Evolutionary conservation across 192 early-diverging fungal genomes (phyloP), one percentile per base, ranked within the genome.

Genomic region (Chytriomyces confervae): DNA sequence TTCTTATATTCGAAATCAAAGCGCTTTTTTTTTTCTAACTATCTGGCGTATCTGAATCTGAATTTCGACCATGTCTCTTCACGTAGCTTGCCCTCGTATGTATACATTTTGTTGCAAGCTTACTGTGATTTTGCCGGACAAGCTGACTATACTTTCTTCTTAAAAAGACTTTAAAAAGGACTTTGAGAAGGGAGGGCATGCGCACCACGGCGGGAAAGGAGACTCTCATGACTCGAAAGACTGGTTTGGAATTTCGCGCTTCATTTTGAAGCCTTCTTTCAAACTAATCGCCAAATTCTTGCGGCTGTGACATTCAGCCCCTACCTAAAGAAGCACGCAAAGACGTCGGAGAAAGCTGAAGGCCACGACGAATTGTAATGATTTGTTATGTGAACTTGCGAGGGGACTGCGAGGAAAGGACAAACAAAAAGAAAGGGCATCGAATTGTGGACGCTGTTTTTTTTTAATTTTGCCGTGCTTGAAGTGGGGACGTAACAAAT

Each of bases 81-180:
- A 3, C n/a, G 27, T 65, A 65, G 64, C 29, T 36, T 36, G 29
- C 44, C 66, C 66, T 9, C 66, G 66, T 69, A 45, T 36, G 29
- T 36, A 36, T 36, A 36, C 29, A 69, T 5, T 43, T 65, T 16
- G n/a, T 27, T 65, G 11, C 5, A 20, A 71, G n/a, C n/a, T n/a
- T n/a, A n/a, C n/a, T n/a, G 29, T 36, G 29, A 36, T 36, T 36
- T 0, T 36, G 1, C 29, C 29, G 0, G 29, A 36, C n/a, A n/a
- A 36, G 29, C 29, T 36, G 29, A 36, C n/a, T n/a, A n/a, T n/a
- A n/a, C n/a, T n/a, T n/a, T n/a, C n/a, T n/a, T n/a, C n/a, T n/a
- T n/a, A n/a, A n/a, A n/a, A n/a, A n/a, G 50, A 72, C 27, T 72
- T 72, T 51, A 72, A 72, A 50, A 72, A 72, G 11, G 69, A 72